Conservation (phyloP, 768 basidiomycete genomes). For the Coprinellus micaceus region DNA sequence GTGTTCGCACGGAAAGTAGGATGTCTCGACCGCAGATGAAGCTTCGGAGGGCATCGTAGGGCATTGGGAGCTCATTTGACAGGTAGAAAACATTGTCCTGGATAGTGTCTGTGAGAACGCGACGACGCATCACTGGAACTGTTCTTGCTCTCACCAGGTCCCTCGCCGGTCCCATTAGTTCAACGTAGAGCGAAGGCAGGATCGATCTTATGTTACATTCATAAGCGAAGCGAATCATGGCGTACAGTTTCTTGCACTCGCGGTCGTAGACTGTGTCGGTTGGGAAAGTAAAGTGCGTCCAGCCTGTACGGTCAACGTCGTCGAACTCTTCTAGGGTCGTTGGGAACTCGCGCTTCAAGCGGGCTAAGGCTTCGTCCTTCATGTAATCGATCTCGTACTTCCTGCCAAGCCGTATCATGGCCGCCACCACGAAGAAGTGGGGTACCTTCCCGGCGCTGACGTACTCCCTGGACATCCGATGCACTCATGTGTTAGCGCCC, state of each 20-base stretch:
- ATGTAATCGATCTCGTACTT: slow-evolving; percentile 32
- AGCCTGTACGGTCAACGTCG: background rate
- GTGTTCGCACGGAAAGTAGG: no score
- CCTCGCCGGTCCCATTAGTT: background rate
- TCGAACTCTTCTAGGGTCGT: background rate
- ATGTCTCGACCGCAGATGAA: no score
- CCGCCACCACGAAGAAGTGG: slow-evolving; percentile 23
- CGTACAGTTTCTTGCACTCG: background rate
- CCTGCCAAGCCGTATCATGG: slow-evolving; percentile 33
- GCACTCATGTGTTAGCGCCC: background rate
- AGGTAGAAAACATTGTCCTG: no score
- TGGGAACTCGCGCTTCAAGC: background rate
- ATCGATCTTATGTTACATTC: background rate
- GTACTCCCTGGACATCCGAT: background rate
- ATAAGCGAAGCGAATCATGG: background rate
- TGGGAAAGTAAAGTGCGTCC: background rate
- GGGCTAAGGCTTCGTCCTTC: background rate
- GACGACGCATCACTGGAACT: background rate
- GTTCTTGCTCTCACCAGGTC: background rate
- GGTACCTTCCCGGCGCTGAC: background rate
- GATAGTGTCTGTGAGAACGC: no score
- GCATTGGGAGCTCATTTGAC: no score
- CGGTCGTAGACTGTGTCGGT: background rate
- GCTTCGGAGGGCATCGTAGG: no score
- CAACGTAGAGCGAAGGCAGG: background rate